Evolutionary conservation across 495 filamentous ascomycete genomes (phyloP).

Genomic region (Neurospora discreta): DNA sequence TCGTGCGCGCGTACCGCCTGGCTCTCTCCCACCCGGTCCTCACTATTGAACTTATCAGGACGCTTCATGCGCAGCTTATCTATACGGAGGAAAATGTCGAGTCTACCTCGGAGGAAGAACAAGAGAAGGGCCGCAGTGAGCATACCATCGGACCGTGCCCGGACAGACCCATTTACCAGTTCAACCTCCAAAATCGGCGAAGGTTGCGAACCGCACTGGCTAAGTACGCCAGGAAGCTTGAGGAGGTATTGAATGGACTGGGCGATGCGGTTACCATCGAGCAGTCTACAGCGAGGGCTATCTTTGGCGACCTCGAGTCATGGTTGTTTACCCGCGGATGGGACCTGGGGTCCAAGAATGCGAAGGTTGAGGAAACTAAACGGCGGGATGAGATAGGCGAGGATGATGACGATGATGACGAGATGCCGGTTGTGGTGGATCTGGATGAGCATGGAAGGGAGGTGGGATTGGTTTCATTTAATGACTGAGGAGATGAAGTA

Average conservation of each 20-base stretch:
- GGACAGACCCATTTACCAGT: slow-evolving; percentile 36
- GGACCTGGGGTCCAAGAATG: slow-evolving; percentile 26
- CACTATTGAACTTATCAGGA: slow-evolving; percentile 47
- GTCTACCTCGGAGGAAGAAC: slow-evolving; percentile 17
- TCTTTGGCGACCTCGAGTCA: slow-evolving; percentile 33
- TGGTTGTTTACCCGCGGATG: slow-evolving; percentile 34
- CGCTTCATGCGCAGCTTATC: slow-evolving; percentile 58
- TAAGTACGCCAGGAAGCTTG: slow-evolving; percentile 32
- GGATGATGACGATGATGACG: slow-evolving; percentile 75
- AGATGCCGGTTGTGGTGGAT: slow-evolving; percentile 74
- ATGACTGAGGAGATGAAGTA: slow-evolving; percentile 7
- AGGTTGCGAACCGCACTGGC: slow-evolving; percentile 27
- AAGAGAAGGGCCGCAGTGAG: not conserved
- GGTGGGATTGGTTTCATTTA: slow-evolving; percentile 35
- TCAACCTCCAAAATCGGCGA: slow-evolving; percentile 25
- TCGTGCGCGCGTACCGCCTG: slow-evolving; percentile 57
- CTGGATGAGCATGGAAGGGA: slow-evolving; percentile 43
- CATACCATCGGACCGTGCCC: slow-evolving; percentile 2
- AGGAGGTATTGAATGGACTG: slow-evolving; percentile 22
- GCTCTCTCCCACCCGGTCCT: slow-evolving; percentile 44
- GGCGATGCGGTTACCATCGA: slow-evolving; percentile 18
- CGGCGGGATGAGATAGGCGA: slow-evolving; percentile 57
- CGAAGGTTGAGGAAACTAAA: slow-evolving; percentile 1
- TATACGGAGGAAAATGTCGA: slow-evolving; percentile 58
- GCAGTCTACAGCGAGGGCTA: slow-evolving; percentile 23